These are phyloP conservation scores for Penstemon davidsonii DNA, from an alignment of 257 asterid species.

Conservation along the genomic window DNA sequence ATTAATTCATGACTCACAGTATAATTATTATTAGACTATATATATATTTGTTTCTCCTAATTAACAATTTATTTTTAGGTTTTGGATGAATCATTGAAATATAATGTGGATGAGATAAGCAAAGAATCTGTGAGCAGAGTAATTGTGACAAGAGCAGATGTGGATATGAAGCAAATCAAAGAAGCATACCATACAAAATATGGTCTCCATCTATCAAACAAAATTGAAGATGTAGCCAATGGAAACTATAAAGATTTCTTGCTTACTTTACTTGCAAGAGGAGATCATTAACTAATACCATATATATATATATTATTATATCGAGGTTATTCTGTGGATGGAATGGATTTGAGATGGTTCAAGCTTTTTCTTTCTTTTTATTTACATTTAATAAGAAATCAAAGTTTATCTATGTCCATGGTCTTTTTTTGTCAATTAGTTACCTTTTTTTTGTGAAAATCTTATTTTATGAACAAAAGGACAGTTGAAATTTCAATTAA, in stretches of 20 bases:
- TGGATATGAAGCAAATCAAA: slow-evolving; percentile 67
- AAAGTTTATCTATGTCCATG: too few species aligned
- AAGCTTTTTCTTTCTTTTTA: background rate
- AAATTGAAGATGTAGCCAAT: slow-evolving; percentile 64
- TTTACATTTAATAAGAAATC: background rate
- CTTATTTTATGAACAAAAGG: too few species aligned
- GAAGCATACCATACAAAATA: slow-evolving; percentile 42
- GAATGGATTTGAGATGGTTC: slow-evolving; percentile 1
- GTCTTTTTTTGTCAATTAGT: too few species aligned
- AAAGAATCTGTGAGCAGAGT: slow-evolving; percentile 68
- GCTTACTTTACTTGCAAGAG: slow-evolving; percentile 64
- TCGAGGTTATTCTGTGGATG: background rate
- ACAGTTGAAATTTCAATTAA: too few species aligned
- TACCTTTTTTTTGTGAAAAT: too few species aligned
- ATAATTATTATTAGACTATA: too few species aligned
- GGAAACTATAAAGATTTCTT: slow-evolving; percentile 80
- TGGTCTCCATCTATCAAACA: slow-evolving; percentile 47
- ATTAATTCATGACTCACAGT: background rate
- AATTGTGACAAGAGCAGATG: slow-evolving; percentile 69
- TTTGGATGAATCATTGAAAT: slow-evolving; percentile 47
- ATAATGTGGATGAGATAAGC: slow-evolving; percentile 49
- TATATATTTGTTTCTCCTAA: background rate
- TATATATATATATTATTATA: too few species aligned
- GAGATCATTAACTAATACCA: slow-evolving; percentile 33
- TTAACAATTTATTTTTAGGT: slow-evolving; percentile 31